Evolutionary conservation across 2,329 filamentous ascomycete genomes (phyloP), one percentile per base, ranked within the genome.

Genomic region (Alternaria panax): DNA sequence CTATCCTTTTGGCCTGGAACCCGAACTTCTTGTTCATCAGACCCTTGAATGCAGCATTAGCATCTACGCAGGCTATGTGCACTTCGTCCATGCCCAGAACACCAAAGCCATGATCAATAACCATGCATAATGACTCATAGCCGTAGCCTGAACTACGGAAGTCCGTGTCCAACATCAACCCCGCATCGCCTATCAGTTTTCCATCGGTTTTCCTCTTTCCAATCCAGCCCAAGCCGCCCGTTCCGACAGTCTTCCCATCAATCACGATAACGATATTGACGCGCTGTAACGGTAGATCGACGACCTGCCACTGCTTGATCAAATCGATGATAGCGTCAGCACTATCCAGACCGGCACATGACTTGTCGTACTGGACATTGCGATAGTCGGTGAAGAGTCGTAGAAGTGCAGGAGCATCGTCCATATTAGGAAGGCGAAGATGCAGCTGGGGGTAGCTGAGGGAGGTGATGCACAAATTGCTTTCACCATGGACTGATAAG

Each of bases 41-140:
- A 3, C 38, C 40, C 27, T 45, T 53, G 27, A 53, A 45, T 27
- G 51, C 51, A 20, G 30, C 12, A 16, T 45, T 53, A 24, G 51
- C 40, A 36, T 54, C 40, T 32, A 54, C 41, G 6, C 51, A 54
- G 3, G 40, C 27, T 7, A 45, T 42, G 20, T 54, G 28, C 11
- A 46, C 22, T 45, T 54, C 51, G 2, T 54, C 16, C 30, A 54
- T 54, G 28, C 40, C 51, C n/a, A 54, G 30, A 8, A 54, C 51
- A 32, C 40, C 27, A 18, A 54, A 46, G 5, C 51, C 51, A 36
- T 54, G 22, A 27, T 54, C 51, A 54, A 53, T 45, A 8, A 11
- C 20, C 36, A 53, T 53, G 42, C 51, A 45, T 2, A 53, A n/a
- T 20, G 51, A 20, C 22, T 53, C 51, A 24, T 53, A 45, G 11